Conservation (phyloP, 2,329 filamentous ascomycete genomes). For the Graphilbum ipis-grandicollis region DNA sequence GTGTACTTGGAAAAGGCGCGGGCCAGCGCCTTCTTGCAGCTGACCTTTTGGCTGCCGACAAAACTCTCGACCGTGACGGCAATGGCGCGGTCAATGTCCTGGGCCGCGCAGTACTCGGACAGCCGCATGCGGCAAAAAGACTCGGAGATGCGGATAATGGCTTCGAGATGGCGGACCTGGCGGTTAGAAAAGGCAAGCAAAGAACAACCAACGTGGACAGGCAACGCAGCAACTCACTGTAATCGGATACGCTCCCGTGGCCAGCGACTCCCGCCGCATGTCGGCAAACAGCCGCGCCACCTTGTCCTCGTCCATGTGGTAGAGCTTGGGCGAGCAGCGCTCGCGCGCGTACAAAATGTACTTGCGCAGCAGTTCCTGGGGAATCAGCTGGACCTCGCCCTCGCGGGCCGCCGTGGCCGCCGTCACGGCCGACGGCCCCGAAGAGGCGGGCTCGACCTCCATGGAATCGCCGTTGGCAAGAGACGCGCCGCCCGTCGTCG, state of each 20-base stretch:
- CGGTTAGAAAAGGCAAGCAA: neutral
- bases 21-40: slow-evolving; percentile 89
- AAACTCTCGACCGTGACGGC: slow-evolving; percentile 94
- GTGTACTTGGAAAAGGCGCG: slow-evolving; percentile 94
- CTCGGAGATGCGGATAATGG: slow-evolving; percentile 90
- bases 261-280: slow-evolving; percentile 83
- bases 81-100: slow-evolving; percentile 93
- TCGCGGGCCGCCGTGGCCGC: slow-evolving; percentile 7
- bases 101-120: slow-evolving; percentile 80
- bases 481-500: slow-evolving; percentile 8
- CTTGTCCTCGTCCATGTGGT: slow-evolving; percentile 97
- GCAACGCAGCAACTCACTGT: slow-evolving; percentile 50
- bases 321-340: slow-evolving; percentile 77
- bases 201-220: neutral
- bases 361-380: slow-evolving; percentile 81
- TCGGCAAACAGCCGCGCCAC: slow-evolving; percentile 85
- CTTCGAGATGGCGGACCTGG: slow-evolving; percentile 90
- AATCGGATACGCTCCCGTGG: slow-evolving; percentile 92
- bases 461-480: slow-evolving; percentile 28
- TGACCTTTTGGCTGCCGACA: slow-evolving; percentile 89
- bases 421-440: slow-evolving; percentile 14
- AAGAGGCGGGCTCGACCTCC: slow-evolving; percentile 38
- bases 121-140: slow-evolving; percentile 94
- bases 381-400: slow-evolving; percentile 50
- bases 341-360: slow-evolving; percentile 94